A percentile compares a stretch with the other conserved stretches of the same genome.
Evolutionary conservation across 495 filamentous ascomycete genomes (phyloP).

Genomic region (Neurospora sp.): DNA sequence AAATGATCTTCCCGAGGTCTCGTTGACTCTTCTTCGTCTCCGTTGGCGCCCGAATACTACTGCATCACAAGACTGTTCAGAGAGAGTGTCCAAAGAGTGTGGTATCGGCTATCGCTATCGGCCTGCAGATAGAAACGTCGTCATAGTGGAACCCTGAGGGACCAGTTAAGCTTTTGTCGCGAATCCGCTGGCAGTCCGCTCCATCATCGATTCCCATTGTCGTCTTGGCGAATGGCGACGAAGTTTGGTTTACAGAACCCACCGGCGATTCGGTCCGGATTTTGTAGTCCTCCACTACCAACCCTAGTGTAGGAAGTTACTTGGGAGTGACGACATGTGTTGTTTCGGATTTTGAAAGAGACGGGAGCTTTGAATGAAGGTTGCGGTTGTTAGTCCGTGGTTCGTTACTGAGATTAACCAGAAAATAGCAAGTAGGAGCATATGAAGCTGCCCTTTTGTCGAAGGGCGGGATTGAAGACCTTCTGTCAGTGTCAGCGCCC

Average conservation of each 20-base stretch:
- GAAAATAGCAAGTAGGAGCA: background rate
- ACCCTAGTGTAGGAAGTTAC: background rate
- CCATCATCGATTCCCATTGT: background rate
- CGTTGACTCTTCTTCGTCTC: background rate
- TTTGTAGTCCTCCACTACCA: background rate
- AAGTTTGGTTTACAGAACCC: background rate
- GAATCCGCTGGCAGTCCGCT: background rate
- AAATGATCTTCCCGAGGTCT: background rate
- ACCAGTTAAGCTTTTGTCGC: background rate
- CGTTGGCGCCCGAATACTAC: background rate
- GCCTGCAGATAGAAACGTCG: background rate
- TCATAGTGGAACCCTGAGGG: background rate
- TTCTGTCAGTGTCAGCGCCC: background rate
- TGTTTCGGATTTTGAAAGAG: background rate
- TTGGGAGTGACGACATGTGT: background rate
- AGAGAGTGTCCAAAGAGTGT: no score
- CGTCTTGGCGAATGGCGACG: background rate
- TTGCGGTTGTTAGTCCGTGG: background rate
- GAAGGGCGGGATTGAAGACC: background rate
- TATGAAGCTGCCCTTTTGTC: background rate
- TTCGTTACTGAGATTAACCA: background rate
- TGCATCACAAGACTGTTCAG: background rate
- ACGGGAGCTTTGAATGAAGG: background rate
- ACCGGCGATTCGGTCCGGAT: background rate
- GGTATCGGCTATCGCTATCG: background rate